Evolutionary conservation across 306 rosid species (phyloP).

Genomic region (Alnus rubra): DNA sequence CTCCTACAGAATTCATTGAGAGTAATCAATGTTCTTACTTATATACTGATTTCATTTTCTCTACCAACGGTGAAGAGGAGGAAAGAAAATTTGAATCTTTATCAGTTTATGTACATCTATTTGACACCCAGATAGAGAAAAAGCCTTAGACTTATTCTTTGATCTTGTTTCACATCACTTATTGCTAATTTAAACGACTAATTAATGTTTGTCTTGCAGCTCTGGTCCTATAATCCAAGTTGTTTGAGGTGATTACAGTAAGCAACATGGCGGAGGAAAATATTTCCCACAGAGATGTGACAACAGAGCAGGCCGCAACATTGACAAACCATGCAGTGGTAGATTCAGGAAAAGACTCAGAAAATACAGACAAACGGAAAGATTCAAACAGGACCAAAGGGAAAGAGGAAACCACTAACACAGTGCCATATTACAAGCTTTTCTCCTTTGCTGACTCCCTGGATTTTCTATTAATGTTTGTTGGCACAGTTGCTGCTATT

Average conservation of each 20-base stretch:
- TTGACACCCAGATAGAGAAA: neutral
- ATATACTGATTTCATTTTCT: neutral
- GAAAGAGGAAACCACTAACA: constrained; percentile 33
- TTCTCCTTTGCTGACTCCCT: constrained; percentile 76
- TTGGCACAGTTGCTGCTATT: constrained; percentile 60
- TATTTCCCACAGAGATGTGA: constrained; percentile 27
- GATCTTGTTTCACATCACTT: neutral
- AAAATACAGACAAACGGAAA: constrained; percentile 26
- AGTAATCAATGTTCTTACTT: neutral
- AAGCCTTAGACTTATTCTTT: neutral
- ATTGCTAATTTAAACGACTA: constrained; percentile 13
- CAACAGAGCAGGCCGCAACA: constrained; percentile 31
- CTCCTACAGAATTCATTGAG: neutral
- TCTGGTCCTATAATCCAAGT: constrained; percentile 14
- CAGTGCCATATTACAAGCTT: constrained; percentile 72
- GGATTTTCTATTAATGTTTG: constrained; percentile 61
- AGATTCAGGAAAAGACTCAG: constrained; percentile 26
- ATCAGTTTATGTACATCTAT: neutral
- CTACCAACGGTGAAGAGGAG: too few species aligned
- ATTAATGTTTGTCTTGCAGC: constrained; percentile 29
- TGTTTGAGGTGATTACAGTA: constrained; percentile 13
- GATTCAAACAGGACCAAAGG: constrained; percentile 38
- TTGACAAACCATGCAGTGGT: constrained; percentile 21
- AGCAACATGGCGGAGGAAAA: constrained; percentile 44
- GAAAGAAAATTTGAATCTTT: neutral